These are phyloP conservation scores for Psilocybe cyanescens DNA, from an alignment of 768 basidiomycete genomes.

Conservation along the genomic window DNA sequence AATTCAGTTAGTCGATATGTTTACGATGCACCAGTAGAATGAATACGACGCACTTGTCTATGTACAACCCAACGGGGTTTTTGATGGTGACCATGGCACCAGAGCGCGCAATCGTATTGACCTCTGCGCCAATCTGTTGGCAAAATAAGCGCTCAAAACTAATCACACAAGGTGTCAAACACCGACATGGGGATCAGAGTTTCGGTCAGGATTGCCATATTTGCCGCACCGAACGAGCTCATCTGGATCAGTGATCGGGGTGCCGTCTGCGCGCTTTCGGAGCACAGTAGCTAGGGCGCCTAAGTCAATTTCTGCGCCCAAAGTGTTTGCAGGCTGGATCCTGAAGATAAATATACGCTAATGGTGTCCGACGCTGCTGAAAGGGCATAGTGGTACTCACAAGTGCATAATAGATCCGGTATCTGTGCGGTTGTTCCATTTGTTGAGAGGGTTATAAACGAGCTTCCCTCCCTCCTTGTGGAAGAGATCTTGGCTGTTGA, in stretches of 20 bases:
- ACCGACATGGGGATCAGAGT: constrained; percentile 5
- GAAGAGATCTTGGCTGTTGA: background rate
- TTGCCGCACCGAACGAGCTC: constrained; percentile 2
- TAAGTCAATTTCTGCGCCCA: constrained; percentile 2
- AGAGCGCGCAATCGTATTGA: constrained; percentile 8
- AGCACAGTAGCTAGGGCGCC: background rate
- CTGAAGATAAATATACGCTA: background rate
- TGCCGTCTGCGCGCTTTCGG: constrained; percentile 1
- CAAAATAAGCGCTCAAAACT: background rate
- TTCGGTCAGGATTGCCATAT: background rate
- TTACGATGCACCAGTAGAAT: background rate
- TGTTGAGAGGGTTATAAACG: constrained; percentile 6
- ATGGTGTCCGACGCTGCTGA: too few relatives aligned
- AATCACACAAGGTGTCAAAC: background rate
- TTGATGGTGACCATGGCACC: constrained; percentile 9
- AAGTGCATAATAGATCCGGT: constrained; percentile 7
- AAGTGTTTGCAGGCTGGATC: constrained; percentile 2
- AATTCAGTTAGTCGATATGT: background rate
- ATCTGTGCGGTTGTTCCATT: constrained; percentile 1
- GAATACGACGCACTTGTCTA: constrained; percentile 1
- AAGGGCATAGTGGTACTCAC: background rate
- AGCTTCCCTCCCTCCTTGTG: background rate
- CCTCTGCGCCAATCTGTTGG: constrained; percentile 8
- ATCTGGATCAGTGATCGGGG: constrained; percentile 3
- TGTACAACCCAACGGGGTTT: constrained; percentile 11